Evolutionary conservation across 108 stramenopile species (phyloP), one percentile per base, ranked within the genome.

Genomic region (Poteriospumella lacustris): DNA sequence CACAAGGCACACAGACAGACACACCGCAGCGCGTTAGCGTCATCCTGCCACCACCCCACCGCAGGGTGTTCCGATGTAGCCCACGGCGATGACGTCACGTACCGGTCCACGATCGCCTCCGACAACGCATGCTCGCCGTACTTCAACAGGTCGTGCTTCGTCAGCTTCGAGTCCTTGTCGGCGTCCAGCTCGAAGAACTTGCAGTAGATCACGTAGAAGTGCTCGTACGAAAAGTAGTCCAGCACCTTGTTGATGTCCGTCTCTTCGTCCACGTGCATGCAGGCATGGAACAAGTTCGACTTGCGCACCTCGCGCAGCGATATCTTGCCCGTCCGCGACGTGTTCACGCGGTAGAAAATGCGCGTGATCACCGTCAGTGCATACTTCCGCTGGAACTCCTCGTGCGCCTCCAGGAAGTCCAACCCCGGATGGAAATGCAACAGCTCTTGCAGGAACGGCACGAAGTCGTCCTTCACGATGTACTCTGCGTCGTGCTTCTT

Each of bases 111-210:
- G 79, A 99, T 94, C 87, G 93, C 89, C 73, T 93, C 91, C 60
- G 89, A 90, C 1, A 99, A 81, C 40, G 91, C 87, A 76, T 96
- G 95, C 68, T 95, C 97, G 33, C 95, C 95, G 81, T 96, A 94
- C 79, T 96, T 95, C 15, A 95, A 78, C 47, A 99, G 81, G 82
- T 97, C 95, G 60, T 97, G 95, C 29, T 91, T 42, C 41, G 92
- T 91, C 44, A 99, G 91, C 5, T 89, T 85, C 73, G 94, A 95
- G 85, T 97, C 97, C 39, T 94, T 86, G 86, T 99, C 96, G 58
- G 91, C 87, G 84, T 97, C 97, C 34, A 99, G 88, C 82, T 99
- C 97, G 94, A 95, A 99, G 80, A 97, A 99, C 59, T 95, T 88
- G 77, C 96, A 97, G 83, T 97, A 99, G 59, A 97, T 79, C 26